Base-by-base conservation (phyloP, 1,284 basidiomycete species). In the Leccinum fuscescens region DNA sequence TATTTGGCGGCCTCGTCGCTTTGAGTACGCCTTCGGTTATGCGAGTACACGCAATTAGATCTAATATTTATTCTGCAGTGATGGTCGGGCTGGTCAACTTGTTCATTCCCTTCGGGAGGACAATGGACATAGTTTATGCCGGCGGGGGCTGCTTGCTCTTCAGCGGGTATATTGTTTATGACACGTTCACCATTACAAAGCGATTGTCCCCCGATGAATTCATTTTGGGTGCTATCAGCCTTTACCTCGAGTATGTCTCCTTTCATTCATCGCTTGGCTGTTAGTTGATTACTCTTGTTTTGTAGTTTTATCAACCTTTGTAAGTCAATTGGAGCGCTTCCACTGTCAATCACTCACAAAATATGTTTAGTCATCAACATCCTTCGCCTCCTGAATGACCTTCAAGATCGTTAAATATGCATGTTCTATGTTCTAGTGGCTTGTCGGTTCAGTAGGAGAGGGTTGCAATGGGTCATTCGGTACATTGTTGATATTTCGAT, bases 121-220 rank as follows among this genome's bases (percentile, higher is more conserved):
- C 88, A 3, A 81, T 90, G 76, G 92, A 95, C 67, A 78, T 94
- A 59, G 77, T 92, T 63, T 89, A 86, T 66, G 89, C 93, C n/a
- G 79, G 84, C 33, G 84, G 84, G n/a, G 93, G 89, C 8, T 87
- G 85, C 66, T 77, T 94, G 50, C 74, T 96, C 60, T 96, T 96
- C 80, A 91, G 88, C 64, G 91, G 86, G 39, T 92, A 93, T 68
- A 80, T 93, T 65, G 85, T 92, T 65, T 95, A 89, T 70, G 93
- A 96, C 72, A 96, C 94, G 2, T 92, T 89, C 74, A 73, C 87
- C 62, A 93, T 96, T 76, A 92, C 89, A 74, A 85, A 84, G 64
- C 83, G 86, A 58, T 78, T 95, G 37, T 91, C 89, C 12, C 91
- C 92, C 1, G 93, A 95, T 65, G 94, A 96, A 72, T 95, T 85